Base-by-base conservation (phyloP, 176 grass and related monocot genomes). In the Zoysia japonica region DNA sequence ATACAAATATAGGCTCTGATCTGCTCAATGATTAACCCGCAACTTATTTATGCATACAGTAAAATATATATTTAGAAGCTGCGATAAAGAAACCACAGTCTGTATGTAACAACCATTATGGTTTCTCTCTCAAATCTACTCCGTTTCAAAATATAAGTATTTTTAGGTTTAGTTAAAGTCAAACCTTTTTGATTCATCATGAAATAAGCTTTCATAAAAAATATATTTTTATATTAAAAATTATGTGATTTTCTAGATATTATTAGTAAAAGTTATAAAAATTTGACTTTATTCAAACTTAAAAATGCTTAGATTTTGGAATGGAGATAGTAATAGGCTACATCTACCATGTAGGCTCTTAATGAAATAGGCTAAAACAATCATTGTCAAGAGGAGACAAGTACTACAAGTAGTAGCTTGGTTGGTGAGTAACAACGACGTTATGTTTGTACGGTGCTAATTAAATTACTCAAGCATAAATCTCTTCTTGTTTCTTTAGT, bases 361-460 rank as follows among this genome's bases (percentile, higher is more conserved):
- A 56, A 62, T 62, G 9, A 64, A 64, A 77, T 38, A 20, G 38
- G 43, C 56, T 64, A 64, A 77, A 63, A 64, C 57, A 42, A 17
- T 76, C 74, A 13, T 11, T 6, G 44, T 64, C 59, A 38, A 77
- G 72, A 64, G 59, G 74, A 2, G 74, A 76, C 43, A 15, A 49
- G 45, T 48, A 2, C 56, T 77, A 50, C 13, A 39, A 35, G 41
- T 9, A 47, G 73, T 9, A 47, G 42, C 19, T 76, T 65, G 4
- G 7, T 28, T 45, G 75, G 61, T 16, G 61, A 41, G 46, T 2
- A 61, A 47, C 1, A 74, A 41, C 7, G 50, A 64, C 44, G 7
- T 38, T 51, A 67, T 67, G 62, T 42, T 78, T 67, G 35, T 52
- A 47, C 45, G 10, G n/a, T 28, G 38, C 8, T 11, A 45, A 52